These are phyloP conservation scores for Oryza punctata DNA, from an alignment of 176 grass and related monocot genomes.

Conservation along the genomic window DNA sequence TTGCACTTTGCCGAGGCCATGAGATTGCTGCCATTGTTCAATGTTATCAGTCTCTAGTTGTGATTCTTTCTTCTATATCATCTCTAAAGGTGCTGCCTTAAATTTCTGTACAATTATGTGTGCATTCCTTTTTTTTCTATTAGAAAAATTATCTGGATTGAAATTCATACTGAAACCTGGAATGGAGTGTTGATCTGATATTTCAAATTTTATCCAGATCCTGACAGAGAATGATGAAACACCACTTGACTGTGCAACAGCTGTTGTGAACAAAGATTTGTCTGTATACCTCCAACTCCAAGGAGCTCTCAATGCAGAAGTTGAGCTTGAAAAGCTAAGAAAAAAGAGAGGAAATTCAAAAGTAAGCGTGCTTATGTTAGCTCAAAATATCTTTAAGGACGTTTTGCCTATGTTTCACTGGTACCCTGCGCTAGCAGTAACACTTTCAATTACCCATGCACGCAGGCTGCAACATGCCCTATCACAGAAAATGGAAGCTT, in stretches of 20 bases:
- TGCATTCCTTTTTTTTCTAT: background rate
- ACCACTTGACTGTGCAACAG: conserved; percentile 66
- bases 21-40: conserved; percentile 39
- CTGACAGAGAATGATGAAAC: conserved; percentile 51
- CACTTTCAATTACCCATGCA: background rate
- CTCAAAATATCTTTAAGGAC: background rate
- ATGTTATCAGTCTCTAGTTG: conserved; percentile 43
- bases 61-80: conserved; percentile 56
- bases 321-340: conserved; percentile 64
- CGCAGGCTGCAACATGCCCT: conserved; percentile 54
- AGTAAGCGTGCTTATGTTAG: conserved; percentile 31
- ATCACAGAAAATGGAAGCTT: conserved; percentile 46
- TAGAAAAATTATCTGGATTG: background rate
- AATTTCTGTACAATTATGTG: background rate
- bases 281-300: conserved; percentile 84
- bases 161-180: background rate
- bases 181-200: background rate
- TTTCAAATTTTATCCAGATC: conserved; percentile 30
- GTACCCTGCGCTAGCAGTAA: background rate
- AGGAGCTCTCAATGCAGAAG: conserved; percentile 68
- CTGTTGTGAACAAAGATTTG: conserved; percentile 72
- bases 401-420: background rate
- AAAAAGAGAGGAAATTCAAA: conserved; percentile 69
- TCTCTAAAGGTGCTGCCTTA: conserved; percentile 45
- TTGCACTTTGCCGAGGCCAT: conserved; percentile 44